Conservation (phyloP, 2,329 filamentous ascomycete genomes). For the Aspergillus phoenicis region DNA sequence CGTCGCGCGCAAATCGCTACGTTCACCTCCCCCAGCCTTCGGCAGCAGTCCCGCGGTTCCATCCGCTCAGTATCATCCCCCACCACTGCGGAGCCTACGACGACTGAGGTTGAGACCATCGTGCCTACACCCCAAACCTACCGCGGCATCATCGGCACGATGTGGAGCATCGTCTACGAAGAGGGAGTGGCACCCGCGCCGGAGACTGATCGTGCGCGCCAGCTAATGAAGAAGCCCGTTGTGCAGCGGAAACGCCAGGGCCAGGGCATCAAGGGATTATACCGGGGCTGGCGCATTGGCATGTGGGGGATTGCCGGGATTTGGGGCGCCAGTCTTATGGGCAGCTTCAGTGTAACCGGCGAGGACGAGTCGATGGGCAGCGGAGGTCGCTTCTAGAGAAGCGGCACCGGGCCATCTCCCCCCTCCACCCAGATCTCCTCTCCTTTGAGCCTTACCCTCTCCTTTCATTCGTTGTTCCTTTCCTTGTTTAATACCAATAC, state of each 20-base stretch:
- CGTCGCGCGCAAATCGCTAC: conserved; percentile 83
- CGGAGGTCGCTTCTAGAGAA: conserved; percentile 35
- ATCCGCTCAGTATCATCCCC: conserved; percentile 19
- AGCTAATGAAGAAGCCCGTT: conserved; percentile 42
- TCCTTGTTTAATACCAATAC: conserved; percentile 10
- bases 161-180: conserved; percentile 81
- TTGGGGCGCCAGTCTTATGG: conserved; percentile 54
- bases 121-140: conserved; percentile 76
- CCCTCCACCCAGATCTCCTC: conserved; percentile 2
- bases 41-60: conserved; percentile 33
- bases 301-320: conserved; percentile 59
- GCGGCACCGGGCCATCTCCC: background rate
- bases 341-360: conserved; percentile 37
- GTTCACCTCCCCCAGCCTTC: conserved; percentile 58
- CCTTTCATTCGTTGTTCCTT: background rate
- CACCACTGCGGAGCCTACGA: conserved; percentile 17
- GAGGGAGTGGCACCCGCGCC: conserved; percentile 64
- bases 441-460: background rate
- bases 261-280: conserved; percentile 59
- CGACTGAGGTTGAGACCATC: conserved; percentile 65
- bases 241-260: conserved; percentile 50
- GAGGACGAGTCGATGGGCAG: conserved; percentile 40
- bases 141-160: conserved; percentile 83
- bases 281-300: conserved; percentile 60
- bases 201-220: conserved; percentile 46